These are phyloP conservation scores for Colletotrichum sp. DNA, from an alignment of 2,329 filamentous ascomycete genomes.

Conservation along the genomic window DNA sequence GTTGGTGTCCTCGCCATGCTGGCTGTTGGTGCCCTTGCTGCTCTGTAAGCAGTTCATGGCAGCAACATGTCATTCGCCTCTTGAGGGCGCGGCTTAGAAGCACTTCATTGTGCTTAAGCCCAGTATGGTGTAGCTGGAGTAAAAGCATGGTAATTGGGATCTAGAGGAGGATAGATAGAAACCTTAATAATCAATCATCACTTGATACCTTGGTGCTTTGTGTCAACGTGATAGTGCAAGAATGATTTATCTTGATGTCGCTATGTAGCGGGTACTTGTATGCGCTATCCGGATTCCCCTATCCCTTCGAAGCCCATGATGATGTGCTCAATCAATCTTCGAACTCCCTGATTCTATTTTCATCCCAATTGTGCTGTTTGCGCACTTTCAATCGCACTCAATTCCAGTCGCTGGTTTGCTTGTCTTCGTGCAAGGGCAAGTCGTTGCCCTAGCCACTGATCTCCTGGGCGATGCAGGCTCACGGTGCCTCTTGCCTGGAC, in stretches of 20 bases:
- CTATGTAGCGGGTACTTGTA: not conserved
- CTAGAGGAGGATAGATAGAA: not conserved
- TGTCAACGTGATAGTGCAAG: not conserved
- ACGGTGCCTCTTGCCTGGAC: not conserved
- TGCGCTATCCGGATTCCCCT: not conserved
- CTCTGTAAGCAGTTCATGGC: not conserved
- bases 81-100: not conserved
- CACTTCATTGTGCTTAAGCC: not conserved
- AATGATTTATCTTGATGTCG: not conserved
- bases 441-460: not conserved
- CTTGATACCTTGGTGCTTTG: not conserved
- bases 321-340: not conserved
- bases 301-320: not conserved
- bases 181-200: not conserved
- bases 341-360: not conserved
- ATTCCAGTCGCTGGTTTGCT: not conserved
- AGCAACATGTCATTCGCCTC: not conserved
- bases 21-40: slow-evolving; percentile 10
- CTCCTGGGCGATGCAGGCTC: not conserved
- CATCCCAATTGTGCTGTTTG: not conserved
- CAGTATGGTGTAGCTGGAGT: not conserved
- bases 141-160: not conserved
- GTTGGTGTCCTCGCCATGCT: not conserved
- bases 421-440: not conserved
- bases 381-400: not conserved